Base-by-base conservation (phyloP, 306 rosid species). In the Argentina anserina region DNA sequence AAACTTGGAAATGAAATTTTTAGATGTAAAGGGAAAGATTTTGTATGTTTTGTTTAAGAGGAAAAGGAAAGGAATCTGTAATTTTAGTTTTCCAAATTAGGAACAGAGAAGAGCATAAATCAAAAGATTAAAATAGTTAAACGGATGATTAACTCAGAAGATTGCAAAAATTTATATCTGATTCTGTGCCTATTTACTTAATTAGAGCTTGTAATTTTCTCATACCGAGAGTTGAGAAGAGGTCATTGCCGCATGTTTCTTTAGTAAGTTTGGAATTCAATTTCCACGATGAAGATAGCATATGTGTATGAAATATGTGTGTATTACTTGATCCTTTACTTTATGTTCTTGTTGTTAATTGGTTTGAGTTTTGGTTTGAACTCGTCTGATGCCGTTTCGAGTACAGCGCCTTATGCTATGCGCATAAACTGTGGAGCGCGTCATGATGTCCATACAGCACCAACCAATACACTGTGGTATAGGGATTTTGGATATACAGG, bases 361-460 rank as follows among this genome's bases (percentile, higher is more conserved):
- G 64, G 33, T 52, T 47, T n/a, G 56, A 42, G 39, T 37, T 70
- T 69, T 34, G 68, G 45, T 58, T 76, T 52, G 60, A 70, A 45
- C 29, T 46, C 71, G 55, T 71, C 83, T 34, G 37, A 25, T 75
- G 47, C 75, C 49, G 52, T 25, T 55, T 13, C 61, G 55, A 62
- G 73, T 84, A 68, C 86, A 94, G 99, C 73, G 20, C 99, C 99
- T 53, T 90, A 50, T 87, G 88, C 86, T 20, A 77, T 91, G 96
- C 97, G 93, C 49, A 84, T 94, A 75, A 94, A 90, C 84, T 94
- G 97, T 67, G 99, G 99, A 47, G 95, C 97, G 68, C 90, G 90
- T 21, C 43, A 80, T 6, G 77, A 91, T 80, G 90, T 88, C 69
- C 87, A 76, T 68, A 91, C 99, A 17, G 41, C 14, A 20, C 96